Percentiles rank a stretch among this genome's conserved stretches.
Conservation (phyloP, 2,329 filamentous ascomycete species). For the Intubia oerlemansii region DNA sequence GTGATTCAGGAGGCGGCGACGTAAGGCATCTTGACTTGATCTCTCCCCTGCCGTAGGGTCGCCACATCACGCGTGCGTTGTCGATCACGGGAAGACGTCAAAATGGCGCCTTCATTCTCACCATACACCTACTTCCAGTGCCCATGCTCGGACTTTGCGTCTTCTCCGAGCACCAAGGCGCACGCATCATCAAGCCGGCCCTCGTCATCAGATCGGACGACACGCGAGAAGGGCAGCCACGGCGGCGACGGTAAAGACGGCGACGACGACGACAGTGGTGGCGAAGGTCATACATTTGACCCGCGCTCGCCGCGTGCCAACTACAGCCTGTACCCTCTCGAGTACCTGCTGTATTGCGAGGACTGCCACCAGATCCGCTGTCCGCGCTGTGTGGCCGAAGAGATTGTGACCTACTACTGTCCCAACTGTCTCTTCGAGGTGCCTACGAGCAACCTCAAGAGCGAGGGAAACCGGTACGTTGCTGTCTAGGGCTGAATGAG, state of each 20-base stretch:
- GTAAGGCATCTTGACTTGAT: too few relatives aligned
- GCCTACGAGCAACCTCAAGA: constrained; percentile 76
- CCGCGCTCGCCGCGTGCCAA: constrained; percentile 67
- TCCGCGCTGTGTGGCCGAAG: constrained; percentile 75
- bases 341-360: constrained; percentile 89
- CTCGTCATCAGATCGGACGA: constrained; percentile 8
- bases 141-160: constrained; percentile 34
- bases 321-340: constrained; percentile 81
- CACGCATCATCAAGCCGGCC: constrained; percentile 13
- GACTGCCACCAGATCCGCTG: constrained; percentile 95
- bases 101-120: constrained; percentile 25
- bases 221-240: constrained; percentile 11
- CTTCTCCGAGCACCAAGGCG: constrained; percentile 20
- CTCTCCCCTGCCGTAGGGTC: too few relatives aligned
- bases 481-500: not conserved
- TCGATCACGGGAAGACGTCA: not conserved
- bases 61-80: too few relatives aligned
- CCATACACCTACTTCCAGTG: constrained; percentile 49
- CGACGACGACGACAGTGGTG: constrained; percentile 25
- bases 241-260: constrained; percentile 2
- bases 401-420: constrained; percentile 89
- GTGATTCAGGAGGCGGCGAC: too few relatives aligned
- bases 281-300: constrained; percentile 67
- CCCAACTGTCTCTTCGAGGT: constrained; percentile 93
- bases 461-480: constrained; percentile 71